These are phyloP conservation scores for Cutaneotrichosporon spelunceum DNA, from an alignment of 1,284 basidiomycete species.

Conservation along the genomic window DNA sequence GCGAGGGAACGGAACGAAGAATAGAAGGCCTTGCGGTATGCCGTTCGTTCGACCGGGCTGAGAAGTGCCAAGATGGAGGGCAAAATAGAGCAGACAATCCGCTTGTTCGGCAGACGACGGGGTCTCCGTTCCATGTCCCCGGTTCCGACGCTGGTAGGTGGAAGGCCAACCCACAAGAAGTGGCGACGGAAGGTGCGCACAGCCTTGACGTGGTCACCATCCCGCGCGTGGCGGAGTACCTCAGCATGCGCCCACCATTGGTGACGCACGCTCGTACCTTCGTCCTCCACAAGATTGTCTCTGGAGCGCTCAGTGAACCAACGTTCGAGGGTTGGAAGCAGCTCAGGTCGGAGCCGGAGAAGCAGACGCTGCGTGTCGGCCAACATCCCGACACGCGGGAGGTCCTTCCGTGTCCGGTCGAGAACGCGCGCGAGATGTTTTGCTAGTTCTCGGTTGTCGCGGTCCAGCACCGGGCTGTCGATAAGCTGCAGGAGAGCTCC, in stretches of 20 bases:
- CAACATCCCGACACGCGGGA: conserved; percentile 17
- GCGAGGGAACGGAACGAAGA: conserved; percentile 19
- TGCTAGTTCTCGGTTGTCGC: neutral
- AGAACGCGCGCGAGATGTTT: conserved; percentile 6
- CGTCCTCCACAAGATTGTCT: conserved; percentile 1
- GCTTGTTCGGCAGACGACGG: conserved; percentile 25
- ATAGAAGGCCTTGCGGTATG: conserved; percentile 25
- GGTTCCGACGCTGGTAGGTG: conserved; percentile 6
- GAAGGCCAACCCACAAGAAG: conserved; percentile 40
- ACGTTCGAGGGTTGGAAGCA: conserved; percentile 19
- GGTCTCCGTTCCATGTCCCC: neutral
- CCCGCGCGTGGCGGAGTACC: conserved; percentile 26
- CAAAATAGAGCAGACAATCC: conserved; percentile 31
- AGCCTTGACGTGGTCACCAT: conserved; percentile 25
- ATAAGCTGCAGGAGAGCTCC: neutral
- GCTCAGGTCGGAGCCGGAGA: conserved; percentile 6
- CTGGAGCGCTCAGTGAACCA: conserved; percentile 14
- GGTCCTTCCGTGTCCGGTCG: conserved; percentile 1
- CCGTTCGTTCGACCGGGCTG: conserved; percentile 8
- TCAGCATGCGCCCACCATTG: conserved; percentile 35
- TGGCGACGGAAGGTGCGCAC: conserved; percentile 26
- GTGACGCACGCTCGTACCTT: conserved; percentile 7
- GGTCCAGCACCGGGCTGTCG: neutral
- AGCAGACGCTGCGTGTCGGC: conserved; percentile 23
- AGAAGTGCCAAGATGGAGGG: conserved; percentile 30